A percentile compares a stretch with the other conserved stretches of the same genome.
phyloP scores from a whole-genome alignment of 805 yeast species.

The Candida corydali region DNA sequence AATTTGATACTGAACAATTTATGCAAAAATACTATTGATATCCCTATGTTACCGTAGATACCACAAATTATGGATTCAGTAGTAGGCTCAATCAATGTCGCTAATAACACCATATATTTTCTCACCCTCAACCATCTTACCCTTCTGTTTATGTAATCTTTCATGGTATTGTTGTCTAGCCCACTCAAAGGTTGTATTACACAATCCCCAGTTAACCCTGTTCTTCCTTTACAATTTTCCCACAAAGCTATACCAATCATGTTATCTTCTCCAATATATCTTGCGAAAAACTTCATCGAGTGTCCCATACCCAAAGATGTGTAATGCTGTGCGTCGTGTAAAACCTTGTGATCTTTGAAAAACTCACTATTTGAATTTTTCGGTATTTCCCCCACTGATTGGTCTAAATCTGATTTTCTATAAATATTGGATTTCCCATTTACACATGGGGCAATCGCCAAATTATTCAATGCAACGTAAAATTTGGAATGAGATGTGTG shows the following conservation, averaged over 20 bases:
- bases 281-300: constrained; percentile 68
- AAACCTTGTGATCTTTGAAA: constrained; percentile 27
- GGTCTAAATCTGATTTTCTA: constrained; percentile 60
- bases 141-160: constrained; percentile 63
- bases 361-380: constrained; percentile 18
- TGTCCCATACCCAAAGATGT: constrained; percentile 32
- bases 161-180: constrained; percentile 33
- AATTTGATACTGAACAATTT: constrained; percentile 28
- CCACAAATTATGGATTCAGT: constrained; percentile 76
- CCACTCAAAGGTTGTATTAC: constrained; percentile 66
- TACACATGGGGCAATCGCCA: constrained; percentile 81
- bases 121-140: constrained; percentile 84
- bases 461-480: constrained; percentile 70
- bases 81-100: constrained; percentile 81
- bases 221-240: constrained; percentile 61
- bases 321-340: constrained; percentile 24
- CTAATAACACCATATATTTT: constrained; percentile 80
- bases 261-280: constrained; percentile 87
- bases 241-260: constrained; percentile 87
- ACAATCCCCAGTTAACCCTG: constrained; percentile 74
- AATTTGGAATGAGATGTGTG: constrained; percentile 83
- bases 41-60: constrained; percentile 56
- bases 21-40: constrained; percentile 42
- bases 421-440: constrained; percentile 86
- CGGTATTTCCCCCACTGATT: constrained; percentile 43